Evolutionary conservation across 495 filamentous ascomycete genomes (phyloP), one percentile per base, ranked within the genome.

Genomic region (Tuber microsphaerosporum): DNA sequence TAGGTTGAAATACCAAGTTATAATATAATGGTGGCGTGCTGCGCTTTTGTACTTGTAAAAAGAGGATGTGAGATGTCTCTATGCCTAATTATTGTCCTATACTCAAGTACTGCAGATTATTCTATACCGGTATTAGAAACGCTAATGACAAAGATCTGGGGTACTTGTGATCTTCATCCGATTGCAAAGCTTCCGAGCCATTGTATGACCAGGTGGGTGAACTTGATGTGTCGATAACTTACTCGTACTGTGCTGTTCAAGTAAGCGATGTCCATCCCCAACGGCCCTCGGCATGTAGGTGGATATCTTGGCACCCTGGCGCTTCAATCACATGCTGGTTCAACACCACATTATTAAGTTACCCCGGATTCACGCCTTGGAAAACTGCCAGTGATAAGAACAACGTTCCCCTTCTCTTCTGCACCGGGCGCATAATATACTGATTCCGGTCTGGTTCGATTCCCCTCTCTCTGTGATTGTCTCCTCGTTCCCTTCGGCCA

Each of bases 331-430:
- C 77, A 79, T 79, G 77, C 34, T 26, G 14, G 44, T 69, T 69
- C 75, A 43, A 68, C 72, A 74, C 51, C 72, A 65, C 14, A 48
- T 69, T 70, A n/a, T 34, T n/a, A n/a, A n/a, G n/a, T n/a, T 77
- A 75, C 75, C 75, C 75, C 74, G 77, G 77, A 79, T 79, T 79
- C 72, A 74, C 74, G 42, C 45, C 73, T 44, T 71, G 56, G 37
- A 71, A 39, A 71, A 41, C 44, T 43, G 39, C 44, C 48, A 20
- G 70, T 45, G 10, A 69, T 34, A 65, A 56, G 69, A 61, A 72
- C 70, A 31, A 31, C 48, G n/a, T 56, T 43, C 37, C 56, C 20
- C 56, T 65, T 65, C 61, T 46, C 46, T 37, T 43, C 45, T 42
- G 46, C 51, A 34, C 7, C 70, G 12, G 26, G 26, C 17, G 56